phyloP scores from a whole-genome alignment of 129 eudicot species.

The Tagetes patula region DNA sequence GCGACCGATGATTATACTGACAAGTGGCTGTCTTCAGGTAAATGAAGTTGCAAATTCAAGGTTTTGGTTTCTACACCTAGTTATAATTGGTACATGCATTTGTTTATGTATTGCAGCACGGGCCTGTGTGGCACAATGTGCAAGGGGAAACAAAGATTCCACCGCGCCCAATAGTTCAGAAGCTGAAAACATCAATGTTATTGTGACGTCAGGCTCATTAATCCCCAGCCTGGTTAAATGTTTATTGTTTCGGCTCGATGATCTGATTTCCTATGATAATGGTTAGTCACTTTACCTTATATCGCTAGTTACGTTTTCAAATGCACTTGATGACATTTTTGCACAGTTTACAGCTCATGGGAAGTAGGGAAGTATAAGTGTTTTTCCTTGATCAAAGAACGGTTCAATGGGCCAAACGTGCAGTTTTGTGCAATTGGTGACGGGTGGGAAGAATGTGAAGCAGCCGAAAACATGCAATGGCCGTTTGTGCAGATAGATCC shows the following conservation, averaged over 20 bases:
- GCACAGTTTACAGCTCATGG: slow-evolving; percentile 90
- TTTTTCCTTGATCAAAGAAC: slow-evolving; percentile 72
- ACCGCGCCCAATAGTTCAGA: slow-evolving; percentile 21
- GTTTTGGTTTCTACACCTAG: no score
- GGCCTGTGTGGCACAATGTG: slow-evolving; percentile 77
- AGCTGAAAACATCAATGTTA: slow-evolving; percentile 54
- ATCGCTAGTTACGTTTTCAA: not conserved
- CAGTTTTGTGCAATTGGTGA: slow-evolving; percentile 90
- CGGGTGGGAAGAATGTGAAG: slow-evolving; percentile 97
- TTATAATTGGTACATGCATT: slow-evolving; percentile 17
- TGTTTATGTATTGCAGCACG: slow-evolving; percentile 51
- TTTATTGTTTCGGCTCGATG: slow-evolving; percentile 79
- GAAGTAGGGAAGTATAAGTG: slow-evolving; percentile 87
- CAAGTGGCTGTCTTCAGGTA: slow-evolving; percentile 93
- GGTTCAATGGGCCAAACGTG: slow-evolving; percentile 64
- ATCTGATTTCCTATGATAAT: slow-evolving; percentile 63
- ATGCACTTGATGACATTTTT: slow-evolving; percentile 10
- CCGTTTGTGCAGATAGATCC: slow-evolving; percentile 86
- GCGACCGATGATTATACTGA: slow-evolving; percentile 75
- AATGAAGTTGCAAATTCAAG: not conserved
- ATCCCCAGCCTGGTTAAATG: slow-evolving; percentile 96
- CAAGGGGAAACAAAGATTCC: slow-evolving; percentile 42
- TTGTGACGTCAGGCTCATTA: slow-evolving; percentile 90
- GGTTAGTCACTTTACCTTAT: slow-evolving; percentile 47
- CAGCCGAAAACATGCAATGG: slow-evolving; percentile 82